Evolutionary conservation across 2,329 filamentous ascomycete species (phyloP), one percentile per base, ranked within the genome.

Genomic region (Arachnopeziza araneosa): DNA sequence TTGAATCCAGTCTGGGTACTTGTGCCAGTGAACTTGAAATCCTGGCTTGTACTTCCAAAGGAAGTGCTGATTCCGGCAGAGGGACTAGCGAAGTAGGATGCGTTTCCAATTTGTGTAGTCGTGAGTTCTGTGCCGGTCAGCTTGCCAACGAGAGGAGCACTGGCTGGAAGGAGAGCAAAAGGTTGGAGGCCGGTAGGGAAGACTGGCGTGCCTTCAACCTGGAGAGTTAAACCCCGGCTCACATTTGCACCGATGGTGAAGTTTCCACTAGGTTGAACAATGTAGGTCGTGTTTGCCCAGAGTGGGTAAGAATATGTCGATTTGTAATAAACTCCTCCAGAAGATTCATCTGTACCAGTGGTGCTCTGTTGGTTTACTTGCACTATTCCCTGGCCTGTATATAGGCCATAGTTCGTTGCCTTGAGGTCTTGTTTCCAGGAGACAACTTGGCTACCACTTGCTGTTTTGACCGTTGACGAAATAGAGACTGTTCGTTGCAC

Each of bases 151-250:
- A 69, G 61, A 30, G 68, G 63, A 32, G 61, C 54, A 8, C 63
- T 26, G 55, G 68, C 50, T 49, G 69, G 59, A 58, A 75, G 53
- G 3, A 72, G 60, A 24, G 73, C 66, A 64, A 87, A 87, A 0
- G 80, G 81, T 64, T 88, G 83, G 2, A 88, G 73, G 1, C 84
- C 84, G 0, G 79, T 83, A 0, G 86, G 82, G 55, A 89, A 84
- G 24, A 83, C 77, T 1, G 80, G 72, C 9, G 73, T 69, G 4
- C 80, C 79, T 24, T 74, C 61, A 24, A 77, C 76, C 24, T 75
- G 68, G 9, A 83, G 76, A 21, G 78, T 68, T 44, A 84, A 78
- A 14, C 78, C 79, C 17, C 80, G 78, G 51, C 72, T 72, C 65
- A 86, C 71, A n/a, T 68, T 71, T 12, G 77, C 82, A 1, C 75